A percentile compares a stretch with the other conserved stretches of the same genome.
phyloP scores from a whole-genome alignment of 2,329 filamentous ascomycete genomes.

The Aspergillus unguis region DNA sequence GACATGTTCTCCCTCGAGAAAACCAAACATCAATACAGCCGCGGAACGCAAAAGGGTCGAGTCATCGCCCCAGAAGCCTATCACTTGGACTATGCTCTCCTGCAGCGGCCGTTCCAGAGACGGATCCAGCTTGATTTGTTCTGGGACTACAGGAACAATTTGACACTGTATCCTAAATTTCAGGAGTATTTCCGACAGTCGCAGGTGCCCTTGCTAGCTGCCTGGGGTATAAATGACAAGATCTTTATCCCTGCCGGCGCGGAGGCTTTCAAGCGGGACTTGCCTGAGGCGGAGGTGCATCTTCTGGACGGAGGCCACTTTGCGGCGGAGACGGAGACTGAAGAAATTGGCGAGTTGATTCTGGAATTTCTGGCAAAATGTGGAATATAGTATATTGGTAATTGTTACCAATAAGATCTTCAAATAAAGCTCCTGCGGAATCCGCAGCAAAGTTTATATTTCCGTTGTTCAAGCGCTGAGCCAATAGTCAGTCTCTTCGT shows the following conservation, averaged over 20 bases:
- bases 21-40: slow-evolving; percentile 47
- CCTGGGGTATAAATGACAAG: slow-evolving; percentile 58
- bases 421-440: too few species aligned
- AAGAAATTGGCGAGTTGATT: slow-evolving; percentile 36
- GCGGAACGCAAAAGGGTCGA: slow-evolving; percentile 37
- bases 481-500: too few species aligned
- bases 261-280: slow-evolving; percentile 53
- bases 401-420: too few species aligned
- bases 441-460: too few species aligned
- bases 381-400: too few species aligned
- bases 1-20: slow-evolving; percentile 38
- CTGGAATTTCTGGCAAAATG: slow-evolving; percentile 31
- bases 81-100: slow-evolving; percentile 50
- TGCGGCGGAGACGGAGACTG: slow-evolving; percentile 44
- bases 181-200: slow-evolving; percentile 54
- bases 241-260: slow-evolving; percentile 49
- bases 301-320: slow-evolving; percentile 58
- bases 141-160: slow-evolving; percentile 55
- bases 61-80: slow-evolving; percentile 47
- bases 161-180: slow-evolving; percentile 53
- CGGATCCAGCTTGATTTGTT: slow-evolving; percentile 58
- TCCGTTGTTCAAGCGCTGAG: too few species aligned
- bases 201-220: slow-evolving; percentile 53
- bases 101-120: slow-evolving; percentile 50
- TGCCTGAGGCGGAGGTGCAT: slow-evolving; percentile 47